A percentile compares a stretch with the other conserved stretches of the same genome.
Conservation (phyloP, 2,329 filamentous ascomycete genomes). For the Colletotrichum falcatum region DNA sequence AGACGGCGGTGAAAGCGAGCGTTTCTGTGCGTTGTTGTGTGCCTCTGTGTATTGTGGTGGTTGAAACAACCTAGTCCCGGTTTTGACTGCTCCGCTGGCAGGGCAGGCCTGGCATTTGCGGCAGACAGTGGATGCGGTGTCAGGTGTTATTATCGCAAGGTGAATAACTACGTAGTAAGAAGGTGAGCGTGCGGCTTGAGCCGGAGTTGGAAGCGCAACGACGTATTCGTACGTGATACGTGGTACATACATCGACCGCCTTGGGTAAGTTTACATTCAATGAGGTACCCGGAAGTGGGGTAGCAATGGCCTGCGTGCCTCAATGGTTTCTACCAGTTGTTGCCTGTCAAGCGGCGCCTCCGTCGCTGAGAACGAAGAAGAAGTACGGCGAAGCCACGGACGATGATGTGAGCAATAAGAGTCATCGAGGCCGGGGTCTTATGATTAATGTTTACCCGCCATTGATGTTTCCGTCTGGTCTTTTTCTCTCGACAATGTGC, state of each 20-base stretch:
- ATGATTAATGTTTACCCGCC: no score
- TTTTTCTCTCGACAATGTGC: slow-evolving; percentile 17
- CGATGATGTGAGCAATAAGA: background rate
- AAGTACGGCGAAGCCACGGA: slow-evolving; percentile 23
- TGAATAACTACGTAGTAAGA: no score
- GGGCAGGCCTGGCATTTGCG: slow-evolving; percentile 23
- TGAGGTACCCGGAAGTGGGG: slow-evolving; percentile 1
- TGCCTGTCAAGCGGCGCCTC: background rate
- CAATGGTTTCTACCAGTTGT: background rate
- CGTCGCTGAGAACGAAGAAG: slow-evolving; percentile 7
- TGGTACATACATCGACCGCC: slow-evolving; percentile 1
- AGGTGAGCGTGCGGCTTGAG: slow-evolving; percentile 13
- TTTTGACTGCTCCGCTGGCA: slow-evolving; percentile 30
- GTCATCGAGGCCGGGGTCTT: background rate
- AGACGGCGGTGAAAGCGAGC: slow-evolving; percentile 35
- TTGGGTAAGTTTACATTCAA: background rate
- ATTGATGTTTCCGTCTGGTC: slow-evolving; percentile 38
- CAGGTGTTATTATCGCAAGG: slow-evolving; percentile 16
- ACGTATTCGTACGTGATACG: background rate
- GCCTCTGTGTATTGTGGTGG: slow-evolving; percentile 10
- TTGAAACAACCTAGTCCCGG: slow-evolving; percentile 39
- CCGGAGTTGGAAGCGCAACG: slow-evolving; percentile 2
- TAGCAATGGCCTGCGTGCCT: background rate
- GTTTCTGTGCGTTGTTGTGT: slow-evolving; percentile 17
- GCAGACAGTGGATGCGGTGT: background rate